Conservation (phyloP, 139 green algal species). For the Parachlorella kessleri region DNA sequence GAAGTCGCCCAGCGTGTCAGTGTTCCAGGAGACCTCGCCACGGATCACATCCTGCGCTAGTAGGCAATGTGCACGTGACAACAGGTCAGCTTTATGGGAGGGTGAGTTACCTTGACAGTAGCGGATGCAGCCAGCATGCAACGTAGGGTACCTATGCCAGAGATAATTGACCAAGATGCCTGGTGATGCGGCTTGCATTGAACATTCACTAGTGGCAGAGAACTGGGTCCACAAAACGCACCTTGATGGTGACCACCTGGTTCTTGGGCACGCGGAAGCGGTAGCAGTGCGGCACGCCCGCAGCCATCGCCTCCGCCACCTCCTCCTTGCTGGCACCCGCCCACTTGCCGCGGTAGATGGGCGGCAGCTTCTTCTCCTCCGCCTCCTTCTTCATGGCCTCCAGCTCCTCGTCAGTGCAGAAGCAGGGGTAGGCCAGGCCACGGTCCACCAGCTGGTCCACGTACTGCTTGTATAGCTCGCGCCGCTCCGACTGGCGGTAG, state of each 20-base stretch:
- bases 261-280: constrained; percentile 91
- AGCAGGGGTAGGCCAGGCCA: constrained; percentile 95
- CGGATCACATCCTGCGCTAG: constrained; percentile 79
- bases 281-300: constrained; percentile 88
- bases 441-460: constrained; percentile 87
- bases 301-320: constrained; percentile 80
- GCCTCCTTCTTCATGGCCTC: constrained; percentile 88
- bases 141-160: too few species aligned
- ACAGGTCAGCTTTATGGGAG: too few species aligned
- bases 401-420: constrained; percentile 98
- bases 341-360: constrained; percentile 97
- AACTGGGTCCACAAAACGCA: too few species aligned
- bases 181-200: too few species aligned
- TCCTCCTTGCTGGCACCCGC: constrained; percentile 80
- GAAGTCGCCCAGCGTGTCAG: constrained; percentile 99
- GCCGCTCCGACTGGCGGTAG: constrained; percentile 97
- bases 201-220: too few species aligned
- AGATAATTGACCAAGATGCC: neutral
- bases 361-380: constrained; percentile 91
- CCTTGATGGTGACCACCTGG: constrained; percentile 38
- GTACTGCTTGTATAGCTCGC: constrained; percentile 90
- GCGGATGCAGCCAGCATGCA: neutral
- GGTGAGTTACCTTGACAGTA: neutral
- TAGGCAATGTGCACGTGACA: too few species aligned
- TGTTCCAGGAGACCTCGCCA: constrained; percentile 94